phyloP scores from a whole-genome alignment of 257 asterid species.

The Solanum chiquidenum region DNA sequence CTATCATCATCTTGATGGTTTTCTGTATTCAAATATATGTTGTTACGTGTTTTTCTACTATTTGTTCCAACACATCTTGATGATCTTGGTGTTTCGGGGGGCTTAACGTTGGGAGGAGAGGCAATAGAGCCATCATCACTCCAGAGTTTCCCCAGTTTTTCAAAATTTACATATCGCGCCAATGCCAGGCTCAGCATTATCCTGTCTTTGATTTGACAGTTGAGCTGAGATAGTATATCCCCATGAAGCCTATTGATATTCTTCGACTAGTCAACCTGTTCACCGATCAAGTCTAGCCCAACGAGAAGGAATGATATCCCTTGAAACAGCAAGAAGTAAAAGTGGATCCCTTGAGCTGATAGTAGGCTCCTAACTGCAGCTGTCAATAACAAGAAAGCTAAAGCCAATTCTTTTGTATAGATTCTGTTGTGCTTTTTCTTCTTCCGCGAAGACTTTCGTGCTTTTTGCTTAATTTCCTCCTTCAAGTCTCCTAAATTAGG shows the following conservation, averaged over 20 bases:
- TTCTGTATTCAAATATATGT: background rate
- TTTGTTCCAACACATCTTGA: background rate
- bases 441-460: constrained; percentile 15
- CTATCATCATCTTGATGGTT: constrained; percentile 5
- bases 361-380: constrained; percentile 70
- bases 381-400: constrained; percentile 73
- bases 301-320: constrained; percentile 84
- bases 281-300: constrained; percentile 88
- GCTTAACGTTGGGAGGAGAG: background rate
- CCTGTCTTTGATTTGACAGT: background rate
- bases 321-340: constrained; percentile 86
- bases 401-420: constrained; percentile 62
- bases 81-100: background rate
- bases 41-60: background rate
- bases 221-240: background rate
- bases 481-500: constrained; percentile 58
- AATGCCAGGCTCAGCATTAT: background rate
- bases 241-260: background rate
- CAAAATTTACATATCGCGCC: background rate
- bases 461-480: constrained; percentile 36
- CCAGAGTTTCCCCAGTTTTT: background rate
- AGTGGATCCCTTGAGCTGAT: constrained; percentile 95
- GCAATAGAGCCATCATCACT: background rate
- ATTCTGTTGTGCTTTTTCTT: constrained; percentile 76
- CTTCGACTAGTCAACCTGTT: constrained; percentile 40